These are phyloP conservation scores for Oxyria digyna DNA, from an alignment of 148 eudicot genomes.

Conservation along the genomic window DNA sequence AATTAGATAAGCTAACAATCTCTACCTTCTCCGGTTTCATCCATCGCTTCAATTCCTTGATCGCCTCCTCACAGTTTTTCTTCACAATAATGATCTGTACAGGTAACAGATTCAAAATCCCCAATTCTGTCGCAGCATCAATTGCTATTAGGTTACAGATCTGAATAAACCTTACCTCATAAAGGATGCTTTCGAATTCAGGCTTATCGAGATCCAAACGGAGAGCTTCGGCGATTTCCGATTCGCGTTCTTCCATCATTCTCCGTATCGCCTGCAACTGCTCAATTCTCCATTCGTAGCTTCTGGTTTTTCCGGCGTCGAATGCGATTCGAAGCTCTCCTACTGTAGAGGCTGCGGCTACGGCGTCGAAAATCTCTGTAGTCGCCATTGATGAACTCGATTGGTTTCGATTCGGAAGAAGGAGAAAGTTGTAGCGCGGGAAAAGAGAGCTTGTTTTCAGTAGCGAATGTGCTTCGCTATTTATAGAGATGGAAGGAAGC, in stretches of 20 bases:
- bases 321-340: constrained; percentile 33
- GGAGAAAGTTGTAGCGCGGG: background rate
- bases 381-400: constrained; percentile 5
- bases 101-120: background rate
- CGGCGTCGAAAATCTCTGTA: constrained; percentile 19
- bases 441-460: background rate
- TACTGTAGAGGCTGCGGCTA: constrained; percentile 24
- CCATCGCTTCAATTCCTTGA: constrained; percentile 38
- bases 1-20: background rate
- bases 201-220: constrained; percentile 58
- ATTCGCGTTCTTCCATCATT: constrained; percentile 28
- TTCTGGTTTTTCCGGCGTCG: constrained; percentile 35
- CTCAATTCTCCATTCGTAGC: constrained; percentile 52
- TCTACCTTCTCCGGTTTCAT: constrained; percentile 42
- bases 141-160: background rate
- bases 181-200: constrained; percentile 33
- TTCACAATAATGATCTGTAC: constrained; percentile 23
- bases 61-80: constrained; percentile 21
- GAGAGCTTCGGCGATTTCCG: constrained; percentile 45
- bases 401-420: background rate
- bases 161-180: constrained; percentile 30
- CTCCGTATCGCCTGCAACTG: constrained; percentile 46
- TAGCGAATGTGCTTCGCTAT: background rate
- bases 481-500: background rate
- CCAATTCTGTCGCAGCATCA: background rate